Base-by-base conservation (phyloP, 2,329 filamentous ascomycete genomes). In the Didymosphaeria variabile region DNA sequence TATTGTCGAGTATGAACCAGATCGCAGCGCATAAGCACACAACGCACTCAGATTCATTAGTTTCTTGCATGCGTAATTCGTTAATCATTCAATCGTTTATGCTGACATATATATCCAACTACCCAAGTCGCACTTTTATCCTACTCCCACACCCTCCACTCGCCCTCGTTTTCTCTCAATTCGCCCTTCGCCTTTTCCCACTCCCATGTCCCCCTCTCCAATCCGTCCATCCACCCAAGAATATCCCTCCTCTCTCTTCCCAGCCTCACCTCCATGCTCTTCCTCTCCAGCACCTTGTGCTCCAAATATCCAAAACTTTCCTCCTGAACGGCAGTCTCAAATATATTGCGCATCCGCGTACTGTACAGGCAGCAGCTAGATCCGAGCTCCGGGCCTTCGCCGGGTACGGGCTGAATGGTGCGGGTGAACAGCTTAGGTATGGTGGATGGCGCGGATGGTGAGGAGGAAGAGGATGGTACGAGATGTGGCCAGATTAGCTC, bases 311-410 rank as follows among this genome's bases (percentile, higher is more conserved):
- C 82, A 59, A 90, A 83, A 70, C 97, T 91, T 55, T 90, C 86
- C 38, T 84, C 84, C 58, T 85, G 81, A 47, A 92, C 88, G 0
- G 91, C 89, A 32, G 87, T 84, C 31, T 81, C 79, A 73, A 96
- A 97, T 1, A 92, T 83, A 0, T 85, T 83, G 44, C 93, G 85
- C 92, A 97, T 97, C 17, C 90, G 86, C 4, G 85, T 79, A 46
- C 91, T 94, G 75, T 95, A 97, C 2, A 97, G 83, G 76, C 94
- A 91, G 72, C 94, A 97, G 23, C 82, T 86, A 21, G 65, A 81
- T 65, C 77, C 81, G 23, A 64, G 65, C 59, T 63, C 72, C 0
- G 66, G 62, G 67, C 83, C 85, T 40, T 82, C 79, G 0, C 81
- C 74, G 2, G 85, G 82, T 5, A 90, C 77, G 13, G 84, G 82